Evolutionary conservation across 495 filamentous ascomycete genomes (phyloP), one percentile per base, ranked within the genome.

Genomic region (Lasiosphaeria ovina): DNA sequence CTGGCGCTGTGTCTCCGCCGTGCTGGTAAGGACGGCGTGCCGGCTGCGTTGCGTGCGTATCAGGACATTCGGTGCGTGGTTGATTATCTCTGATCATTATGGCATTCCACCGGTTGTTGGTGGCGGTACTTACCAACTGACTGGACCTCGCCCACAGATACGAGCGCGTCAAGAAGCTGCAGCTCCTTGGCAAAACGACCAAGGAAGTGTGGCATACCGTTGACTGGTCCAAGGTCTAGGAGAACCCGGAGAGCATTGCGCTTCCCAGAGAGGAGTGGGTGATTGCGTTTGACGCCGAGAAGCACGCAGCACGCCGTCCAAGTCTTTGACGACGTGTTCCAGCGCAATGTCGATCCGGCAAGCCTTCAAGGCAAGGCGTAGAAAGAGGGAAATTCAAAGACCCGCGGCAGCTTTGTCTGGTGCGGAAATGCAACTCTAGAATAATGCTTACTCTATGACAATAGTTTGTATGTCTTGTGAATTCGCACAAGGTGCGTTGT

Each of bases 261-360:
- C 73, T 85, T 31, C 82, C 80, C 7, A 69, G 81, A 0, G 79
- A 83, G 60, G 81, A 80, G 49, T 85, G 83, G 83, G 82, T 85
- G 14, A 80, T 83, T 52, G 54, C 66, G 2, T 79, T 79, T 63
- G 83, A 85, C 54, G 76, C 81, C 1, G 82, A 84, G 74, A 80
- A n/a, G n/a, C n/a, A n/a, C n/a, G n/a, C n/a, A 76, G 66, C 73
- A 85, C 57, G 76, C 81, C 5, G 78, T 82, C 44, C 81, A 83
- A 55, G 72, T 70, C 14, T 83, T 81, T 62, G 79, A 79, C 17
- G 72, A 74, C 42, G 58, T 69, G 12, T 72, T 80, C 17, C 65
- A 63, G 55, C 53, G 62, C 52, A 24, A 24, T 24, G 24, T 24
- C 24, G 24, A 24, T 24, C 24, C 24, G 24, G 24, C 24, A 24